These are phyloP conservation scores for Phytophthora colocasiae DNA, from an alignment of 352 stramenopile species.

Conservation along the genomic window DNA sequence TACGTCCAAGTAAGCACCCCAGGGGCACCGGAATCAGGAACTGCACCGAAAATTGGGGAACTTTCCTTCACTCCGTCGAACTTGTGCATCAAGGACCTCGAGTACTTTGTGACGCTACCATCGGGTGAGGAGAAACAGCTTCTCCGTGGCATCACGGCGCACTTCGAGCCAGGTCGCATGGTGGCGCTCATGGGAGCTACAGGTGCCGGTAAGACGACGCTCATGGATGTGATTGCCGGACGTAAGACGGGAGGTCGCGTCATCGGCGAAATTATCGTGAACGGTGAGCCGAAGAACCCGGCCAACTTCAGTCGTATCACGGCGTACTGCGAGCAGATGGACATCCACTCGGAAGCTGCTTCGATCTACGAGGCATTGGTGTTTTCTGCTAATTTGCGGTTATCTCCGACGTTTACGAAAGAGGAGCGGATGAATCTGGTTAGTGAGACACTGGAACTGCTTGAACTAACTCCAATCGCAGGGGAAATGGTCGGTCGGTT, in stretches of 20 bases:
- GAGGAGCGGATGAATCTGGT: slow-evolving; percentile 61
- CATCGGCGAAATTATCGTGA: slow-evolving; percentile 87
- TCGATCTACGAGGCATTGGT: slow-evolving; percentile 91
- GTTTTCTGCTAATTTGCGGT: slow-evolving; percentile 91
- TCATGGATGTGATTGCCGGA: slow-evolving; percentile 70
- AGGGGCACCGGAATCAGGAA: neutral
- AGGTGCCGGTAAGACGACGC: slow-evolving; percentile 68
- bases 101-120: slow-evolving; percentile 70
- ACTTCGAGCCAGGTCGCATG: slow-evolving; percentile 69
- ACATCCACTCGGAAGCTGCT: slow-evolving; percentile 83
- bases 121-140: slow-evolving; percentile 64
- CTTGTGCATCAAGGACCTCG: slow-evolving; percentile 56
- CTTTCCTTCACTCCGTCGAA: slow-evolving; percentile 54
- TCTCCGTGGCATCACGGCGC: slow-evolving; percentile 48
- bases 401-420: slow-evolving; percentile 57
- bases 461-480: slow-evolving; percentile 55
- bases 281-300: slow-evolving; percentile 87
- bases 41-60: slow-evolving; percentile 27
- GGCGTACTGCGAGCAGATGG: slow-evolving; percentile 85
- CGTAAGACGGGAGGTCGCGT: slow-evolving; percentile 70
- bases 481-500: slow-evolving; percentile 52
- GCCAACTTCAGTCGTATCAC: slow-evolving; percentile 76
- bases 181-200: slow-evolving; percentile 77
- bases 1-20: slow-evolving; percentile 46
- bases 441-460: slow-evolving; percentile 58